phyloP scores from a whole-genome alignment of 106 monocot species.

The Posidonia australis region DNA sequence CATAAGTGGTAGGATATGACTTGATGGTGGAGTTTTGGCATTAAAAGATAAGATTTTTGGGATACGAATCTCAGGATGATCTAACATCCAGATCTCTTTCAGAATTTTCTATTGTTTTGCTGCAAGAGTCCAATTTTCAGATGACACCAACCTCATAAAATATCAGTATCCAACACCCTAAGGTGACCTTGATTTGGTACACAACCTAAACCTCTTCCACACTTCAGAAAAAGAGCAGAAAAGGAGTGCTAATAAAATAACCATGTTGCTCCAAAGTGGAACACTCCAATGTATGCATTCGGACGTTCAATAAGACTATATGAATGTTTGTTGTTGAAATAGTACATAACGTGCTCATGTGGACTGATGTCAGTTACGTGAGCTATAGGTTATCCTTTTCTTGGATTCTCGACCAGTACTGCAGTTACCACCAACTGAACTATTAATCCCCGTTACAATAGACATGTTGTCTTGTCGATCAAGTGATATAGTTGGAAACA shows the following conservation, averaged over 20 bases:
- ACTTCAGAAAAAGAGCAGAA: background rate
- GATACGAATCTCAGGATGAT: conserved; percentile 12
- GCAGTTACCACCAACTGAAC: background rate
- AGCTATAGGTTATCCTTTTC: background rate
- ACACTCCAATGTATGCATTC: no score
- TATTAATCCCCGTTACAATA: no score
- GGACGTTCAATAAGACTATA: no score
- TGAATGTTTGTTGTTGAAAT: background rate
- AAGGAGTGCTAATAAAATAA: background rate
- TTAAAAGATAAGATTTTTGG: background rate
- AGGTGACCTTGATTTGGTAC: conserved; percentile 2
- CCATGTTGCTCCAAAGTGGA: background rate
- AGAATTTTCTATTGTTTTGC: background rate
- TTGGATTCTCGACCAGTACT: background rate
- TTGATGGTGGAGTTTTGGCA: background rate
- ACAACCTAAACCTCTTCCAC: conserved; percentile 7
- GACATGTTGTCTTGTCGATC: no score
- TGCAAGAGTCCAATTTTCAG: conserved; percentile 5
- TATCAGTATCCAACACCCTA: background rate
- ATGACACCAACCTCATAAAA: conserved; percentile 1
- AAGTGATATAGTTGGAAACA: no score
- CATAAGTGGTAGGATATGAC: background rate
- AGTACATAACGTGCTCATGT: background rate
- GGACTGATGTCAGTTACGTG: background rate
- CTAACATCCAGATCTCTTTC: conserved; percentile 6